Evolutionary conservation across 208 protist genomes (phyloP).

Genomic region (Trypanosoma rangeli): DNA sequence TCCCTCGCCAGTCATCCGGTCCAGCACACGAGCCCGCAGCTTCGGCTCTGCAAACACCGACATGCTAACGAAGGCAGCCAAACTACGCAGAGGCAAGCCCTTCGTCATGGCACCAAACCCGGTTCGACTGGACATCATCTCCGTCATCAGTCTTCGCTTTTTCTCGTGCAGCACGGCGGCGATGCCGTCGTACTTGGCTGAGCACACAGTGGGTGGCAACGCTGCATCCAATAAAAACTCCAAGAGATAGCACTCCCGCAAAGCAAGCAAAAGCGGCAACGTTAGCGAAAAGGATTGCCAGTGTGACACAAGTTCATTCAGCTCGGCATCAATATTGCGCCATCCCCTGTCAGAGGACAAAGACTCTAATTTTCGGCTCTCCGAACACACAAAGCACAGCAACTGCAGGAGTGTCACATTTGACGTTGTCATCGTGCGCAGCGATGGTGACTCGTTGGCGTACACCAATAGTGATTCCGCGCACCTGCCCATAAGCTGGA

Average conservation of each 20-base stretch:
- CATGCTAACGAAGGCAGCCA: slow-evolving; percentile 66
- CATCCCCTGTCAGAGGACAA: slow-evolving; percentile 18
- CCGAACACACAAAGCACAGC: slow-evolving; percentile 64
- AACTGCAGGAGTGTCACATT: slow-evolving; percentile 51
- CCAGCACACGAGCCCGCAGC: slow-evolving; percentile 60
- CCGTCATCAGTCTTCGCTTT: slow-evolving; percentile 64
- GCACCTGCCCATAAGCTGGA: slow-evolving; percentile 60
- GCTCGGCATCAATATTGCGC: slow-evolving; percentile 56
- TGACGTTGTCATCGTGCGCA: slow-evolving; percentile 54
- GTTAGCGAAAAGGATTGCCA: slow-evolving; percentile 17
- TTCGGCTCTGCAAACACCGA: slow-evolving; percentile 62
- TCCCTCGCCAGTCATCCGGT: slow-evolving; percentile 71
- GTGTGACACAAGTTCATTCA: slow-evolving; percentile 40
- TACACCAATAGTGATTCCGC: slow-evolving; percentile 80
- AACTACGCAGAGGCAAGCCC: slow-evolving; percentile 48
- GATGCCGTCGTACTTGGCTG: slow-evolving; percentile 81
- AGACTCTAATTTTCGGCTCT: slow-evolving; percentile 55
- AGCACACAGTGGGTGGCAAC: slow-evolving; percentile 87
- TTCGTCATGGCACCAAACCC: slow-evolving; percentile 53
- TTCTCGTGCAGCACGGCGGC: slow-evolving; percentile 47
- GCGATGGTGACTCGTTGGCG: slow-evolving; percentile 63
- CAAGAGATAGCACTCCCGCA: slow-evolving; percentile 71
- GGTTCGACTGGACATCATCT: slow-evolving; percentile 57
- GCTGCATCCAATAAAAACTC: slow-evolving; percentile 89
- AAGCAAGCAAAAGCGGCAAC: slow-evolving; percentile 14